These are phyloP conservation scores for Tardiomyces digboiensis DNA, from an alignment of 1,139 yeast genomes.

Conservation along the genomic window DNA sequence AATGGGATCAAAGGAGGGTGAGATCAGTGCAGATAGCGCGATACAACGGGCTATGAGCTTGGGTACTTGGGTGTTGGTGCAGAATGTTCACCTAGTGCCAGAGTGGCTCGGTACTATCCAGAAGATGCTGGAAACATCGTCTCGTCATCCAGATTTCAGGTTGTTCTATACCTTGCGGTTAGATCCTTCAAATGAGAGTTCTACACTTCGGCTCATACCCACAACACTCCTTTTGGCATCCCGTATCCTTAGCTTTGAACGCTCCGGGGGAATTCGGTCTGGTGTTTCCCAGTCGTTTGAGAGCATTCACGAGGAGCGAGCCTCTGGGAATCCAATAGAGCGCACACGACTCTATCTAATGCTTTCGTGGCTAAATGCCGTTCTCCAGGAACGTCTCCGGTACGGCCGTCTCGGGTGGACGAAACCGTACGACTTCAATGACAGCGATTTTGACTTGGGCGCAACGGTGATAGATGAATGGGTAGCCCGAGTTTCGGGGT, in stretches of 20 bases:
- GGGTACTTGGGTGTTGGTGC: slow-evolving; percentile 65
- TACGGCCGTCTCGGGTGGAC: slow-evolving; percentile 57
- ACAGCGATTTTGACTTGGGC: slow-evolving; percentile 58
- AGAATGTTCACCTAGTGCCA: slow-evolving; percentile 67
- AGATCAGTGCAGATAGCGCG: slow-evolving; percentile 44
- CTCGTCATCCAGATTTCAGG: slow-evolving; percentile 31
- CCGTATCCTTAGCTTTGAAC: slow-evolving; percentile 48
- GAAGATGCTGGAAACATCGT: slow-evolving; percentile 30
- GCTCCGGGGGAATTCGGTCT: slow-evolving; percentile 49
- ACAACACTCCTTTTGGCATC: slow-evolving; percentile 43
- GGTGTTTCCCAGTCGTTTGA: slow-evolving; percentile 32
- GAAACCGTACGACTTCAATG: slow-evolving; percentile 58
- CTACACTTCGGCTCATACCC: slow-evolving; percentile 41
- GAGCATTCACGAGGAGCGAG: slow-evolving; percentile 14
- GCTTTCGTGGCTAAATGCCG: slow-evolving; percentile 61
- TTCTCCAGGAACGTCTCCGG: slow-evolving; percentile 48
- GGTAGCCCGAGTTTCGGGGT: slow-evolving; percentile 23
- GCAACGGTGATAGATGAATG: slow-evolving; percentile 35
- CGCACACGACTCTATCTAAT: slow-evolving; percentile 42
- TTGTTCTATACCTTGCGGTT: slow-evolving; percentile 46
- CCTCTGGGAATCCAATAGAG: slow-evolving; percentile 32
- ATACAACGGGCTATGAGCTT: slow-evolving; percentile 35
- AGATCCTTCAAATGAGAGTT: slow-evolving; percentile 12
- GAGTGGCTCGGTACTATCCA: slow-evolving; percentile 52
- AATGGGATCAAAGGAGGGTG: slow-evolving; percentile 70